phyloP scores from a whole-genome alignment of 1,284 basidiomycete genomes.

The Termitomyces sp. region DNA sequence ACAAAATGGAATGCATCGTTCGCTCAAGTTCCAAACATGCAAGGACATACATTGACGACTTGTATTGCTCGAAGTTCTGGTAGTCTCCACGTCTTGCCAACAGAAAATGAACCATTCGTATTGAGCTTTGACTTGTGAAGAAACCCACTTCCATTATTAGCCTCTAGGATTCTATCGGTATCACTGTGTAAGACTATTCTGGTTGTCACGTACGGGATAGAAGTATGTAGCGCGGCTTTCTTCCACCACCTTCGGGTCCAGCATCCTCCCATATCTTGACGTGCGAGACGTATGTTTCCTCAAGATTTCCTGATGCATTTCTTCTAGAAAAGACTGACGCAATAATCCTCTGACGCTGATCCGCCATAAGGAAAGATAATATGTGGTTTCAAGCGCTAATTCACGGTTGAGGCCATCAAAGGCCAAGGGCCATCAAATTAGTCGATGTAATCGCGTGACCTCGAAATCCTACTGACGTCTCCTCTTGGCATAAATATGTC shows the following conservation, averaged over 20 bases:
- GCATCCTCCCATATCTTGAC: slow-evolving; percentile 88
- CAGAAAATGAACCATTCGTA: slow-evolving; percentile 91
- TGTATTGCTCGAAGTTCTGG: slow-evolving; percentile 78
- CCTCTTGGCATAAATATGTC: too few species aligned
- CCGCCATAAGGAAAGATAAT: slow-evolving; percentile 40
- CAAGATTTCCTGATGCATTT: slow-evolving; percentile 54
- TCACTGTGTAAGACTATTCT: slow-evolving; percentile 11
- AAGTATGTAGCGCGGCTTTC: slow-evolving; percentile 83
- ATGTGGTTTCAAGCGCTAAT: neutral
- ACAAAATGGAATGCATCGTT: neutral
- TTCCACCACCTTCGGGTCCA: slow-evolving; percentile 54
- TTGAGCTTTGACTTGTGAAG: slow-evolving; percentile 97
- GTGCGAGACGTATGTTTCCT: slow-evolving; percentile 80
- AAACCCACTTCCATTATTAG: slow-evolving; percentile 60
- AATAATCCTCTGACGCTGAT: slow-evolving; percentile 69
- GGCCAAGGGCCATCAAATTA: too few species aligned
- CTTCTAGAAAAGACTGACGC: slow-evolving; percentile 77
- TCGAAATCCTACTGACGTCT: too few species aligned
- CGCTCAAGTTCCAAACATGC: neutral
- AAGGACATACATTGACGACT: slow-evolving; percentile 60
- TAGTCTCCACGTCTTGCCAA: slow-evolving; percentile 95
- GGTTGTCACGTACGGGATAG: slow-evolving; percentile 67
- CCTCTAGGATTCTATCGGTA: slow-evolving; percentile 40
- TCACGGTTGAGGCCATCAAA: neutral
- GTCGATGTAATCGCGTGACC: too few species aligned